Base-by-base conservation (phyloP, 169 alveolate genomes). In the Nephromyces sp. region DNA sequence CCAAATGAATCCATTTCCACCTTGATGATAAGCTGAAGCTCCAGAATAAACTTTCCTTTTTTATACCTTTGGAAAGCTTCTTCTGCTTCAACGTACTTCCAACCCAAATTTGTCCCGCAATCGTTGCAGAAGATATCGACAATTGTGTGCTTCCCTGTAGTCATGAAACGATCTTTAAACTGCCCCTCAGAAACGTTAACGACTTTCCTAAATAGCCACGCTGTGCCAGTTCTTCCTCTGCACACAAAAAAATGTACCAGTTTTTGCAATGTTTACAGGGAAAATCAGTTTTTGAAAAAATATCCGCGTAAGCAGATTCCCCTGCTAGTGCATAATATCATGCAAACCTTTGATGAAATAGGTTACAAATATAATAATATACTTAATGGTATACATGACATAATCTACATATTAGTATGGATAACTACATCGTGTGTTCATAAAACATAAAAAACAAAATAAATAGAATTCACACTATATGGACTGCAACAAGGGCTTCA, bases 71-170 rank as follows among this genome's bases (percentile, higher is more conserved):
- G 93, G 2, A 89, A 80, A 31, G 79, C 88, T 52, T 87, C 87
- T 33, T 74, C 74, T 15, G 94, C 89, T 62, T 79, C 90, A 57
- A 70, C 78, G 79, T 89, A 89, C 73, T 82, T 80, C 94, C 94
- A 89, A 32, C 83, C 86, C 21, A 91, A 83, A 80, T 89, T 86
- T 57, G 87, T 84, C 72, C 94, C 92, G 64, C 95, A 91, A 68
- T 89, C 87, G 70, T 88, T 89, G 84, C 95, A 91, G 75, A 88
- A 88, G 32, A 91, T 77, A 64, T 91, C 95, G 24, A 84, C 90
- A n/a, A 91, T 90, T 22, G 93, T 80, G 75, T 91, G 95, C 29
- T 79, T 87, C 0, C 95, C 95, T 0, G 96, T 91, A 29, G 93
- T 91, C 95, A 91, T 89, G 87, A 75, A 80, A 67, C 95, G 88